Evolutionary conservation across 331 rosid genomes (phyloP).

Genomic region (Malus hybrid): DNA sequence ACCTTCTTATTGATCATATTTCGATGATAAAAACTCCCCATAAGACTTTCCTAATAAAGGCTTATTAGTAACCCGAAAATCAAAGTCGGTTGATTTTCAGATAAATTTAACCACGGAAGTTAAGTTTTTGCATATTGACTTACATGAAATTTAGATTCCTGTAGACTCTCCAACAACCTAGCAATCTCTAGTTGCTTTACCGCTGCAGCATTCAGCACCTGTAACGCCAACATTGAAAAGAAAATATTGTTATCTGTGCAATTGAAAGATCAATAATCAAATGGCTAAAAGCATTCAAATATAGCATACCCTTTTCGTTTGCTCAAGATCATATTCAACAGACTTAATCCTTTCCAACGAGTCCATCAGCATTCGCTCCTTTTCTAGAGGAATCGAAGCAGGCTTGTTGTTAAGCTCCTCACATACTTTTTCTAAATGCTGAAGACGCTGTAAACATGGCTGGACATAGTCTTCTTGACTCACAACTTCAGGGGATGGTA

Average conservation of each 20-base stretch:
- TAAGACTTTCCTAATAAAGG: not conserved
- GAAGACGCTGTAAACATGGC: conserved; percentile 66
- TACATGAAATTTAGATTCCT: conserved; percentile 48
- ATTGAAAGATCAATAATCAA: not conserved
- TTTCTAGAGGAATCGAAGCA: conserved; percentile 60
- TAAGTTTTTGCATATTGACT: conserved; percentile 18
- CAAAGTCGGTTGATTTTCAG: no score
- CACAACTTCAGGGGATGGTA: conserved; percentile 35
- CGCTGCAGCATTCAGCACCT: conserved; percentile 64
- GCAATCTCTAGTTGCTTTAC: conserved; percentile 67
- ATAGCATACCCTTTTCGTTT: conserved; percentile 68
- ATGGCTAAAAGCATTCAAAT: not conserved
- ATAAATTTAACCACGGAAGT: not conserved
- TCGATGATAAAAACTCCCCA: not conserved
- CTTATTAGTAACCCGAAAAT: no score
- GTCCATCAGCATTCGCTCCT: conserved; percentile 67
- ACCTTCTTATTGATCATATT: not conserved
- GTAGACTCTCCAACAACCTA: conserved; percentile 51
- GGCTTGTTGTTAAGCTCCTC: conserved; percentile 65
- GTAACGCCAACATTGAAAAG: conserved; percentile 15
- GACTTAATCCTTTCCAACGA: conserved; percentile 78
- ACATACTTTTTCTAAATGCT: conserved; percentile 53
- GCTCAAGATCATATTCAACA: conserved; percentile 77
- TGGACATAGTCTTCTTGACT: conserved; percentile 44
- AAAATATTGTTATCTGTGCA: conserved; percentile 3